Conservation (phyloP, 1,284 basidiomycete species). For the Austroboletus novae-zelandiae region DNA sequence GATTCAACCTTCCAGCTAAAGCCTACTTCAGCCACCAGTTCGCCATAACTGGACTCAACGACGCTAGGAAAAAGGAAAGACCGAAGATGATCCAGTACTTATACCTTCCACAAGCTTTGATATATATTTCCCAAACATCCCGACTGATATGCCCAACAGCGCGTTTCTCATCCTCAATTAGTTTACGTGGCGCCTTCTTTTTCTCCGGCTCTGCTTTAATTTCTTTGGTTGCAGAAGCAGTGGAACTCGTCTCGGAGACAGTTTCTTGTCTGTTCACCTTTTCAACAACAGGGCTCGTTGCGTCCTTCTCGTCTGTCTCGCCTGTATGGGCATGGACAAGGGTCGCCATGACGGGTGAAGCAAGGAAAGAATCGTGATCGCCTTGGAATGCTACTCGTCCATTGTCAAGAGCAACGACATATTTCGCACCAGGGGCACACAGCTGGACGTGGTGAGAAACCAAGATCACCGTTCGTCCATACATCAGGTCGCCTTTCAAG, state of each 20-base stretch:
- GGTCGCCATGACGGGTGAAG: slow-evolving; percentile 61
- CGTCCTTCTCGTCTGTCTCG: slow-evolving; percentile 29
- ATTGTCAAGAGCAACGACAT: slow-evolving; percentile 83
- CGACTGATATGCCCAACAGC: slow-evolving; percentile 80
- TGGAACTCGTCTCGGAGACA: slow-evolving; percentile 52
- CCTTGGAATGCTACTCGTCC: slow-evolving; percentile 81
- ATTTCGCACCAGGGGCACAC: slow-evolving; percentile 65
- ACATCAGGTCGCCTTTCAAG: slow-evolving; percentile 80
- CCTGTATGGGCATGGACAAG: slow-evolving; percentile 63
- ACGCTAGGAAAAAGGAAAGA: slow-evolving; percentile 57
- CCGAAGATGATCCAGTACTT: slow-evolving; percentile 76
- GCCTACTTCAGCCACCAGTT: slow-evolving; percentile 79
- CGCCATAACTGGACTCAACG: slow-evolving; percentile 74
- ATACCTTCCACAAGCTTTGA: slow-evolving; percentile 64
- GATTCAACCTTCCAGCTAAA: neutral
- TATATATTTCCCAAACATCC: slow-evolving; percentile 81
- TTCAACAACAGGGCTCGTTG: slow-evolving; percentile 13
- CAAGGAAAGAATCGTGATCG: slow-evolving; percentile 61
- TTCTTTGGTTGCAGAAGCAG: slow-evolving; percentile 35
- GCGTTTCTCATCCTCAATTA: slow-evolving; percentile 88
- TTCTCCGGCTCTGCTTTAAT: slow-evolving; percentile 43
- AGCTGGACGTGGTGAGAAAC: slow-evolving; percentile 91
- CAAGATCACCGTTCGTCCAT: slow-evolving; percentile 77
- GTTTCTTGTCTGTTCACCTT: slow-evolving; percentile 16
- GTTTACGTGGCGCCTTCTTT: slow-evolving; percentile 74